Percentiles rank a stretch among this genome's conserved stretches.
Evolutionary conservation across 768 basidiomycete species (phyloP).

Genomic region (Crassisporium funariophilum): DNA sequence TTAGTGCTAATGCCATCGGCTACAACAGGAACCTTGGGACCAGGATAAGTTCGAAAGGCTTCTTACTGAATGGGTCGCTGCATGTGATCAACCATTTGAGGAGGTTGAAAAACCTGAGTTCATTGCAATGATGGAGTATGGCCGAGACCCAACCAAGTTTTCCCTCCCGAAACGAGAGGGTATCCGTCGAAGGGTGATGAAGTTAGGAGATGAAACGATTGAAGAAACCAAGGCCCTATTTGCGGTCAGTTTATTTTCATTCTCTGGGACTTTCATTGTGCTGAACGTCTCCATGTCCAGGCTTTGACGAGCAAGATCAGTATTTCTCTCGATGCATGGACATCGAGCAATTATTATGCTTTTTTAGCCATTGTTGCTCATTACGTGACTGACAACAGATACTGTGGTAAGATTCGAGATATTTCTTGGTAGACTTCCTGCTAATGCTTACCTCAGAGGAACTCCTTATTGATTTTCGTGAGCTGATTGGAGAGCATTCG

Average conservation of each 20-base stretch:
- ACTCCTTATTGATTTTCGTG: slow-evolving; percentile 36
- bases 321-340: slow-evolving; percentile 32
- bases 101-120: slow-evolving; percentile 23
- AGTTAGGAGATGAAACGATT: slow-evolving; percentile 17
- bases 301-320: slow-evolving; percentile 15
- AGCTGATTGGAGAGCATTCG: slow-evolving; percentile 35
- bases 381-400: slow-evolving; percentile 26
- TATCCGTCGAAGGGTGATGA: background rate
- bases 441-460: slow-evolving; percentile 27
- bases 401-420: slow-evolving; percentile 17
- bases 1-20: background rate
- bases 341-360: slow-evolving; percentile 30
- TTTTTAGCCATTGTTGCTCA: slow-evolving; percentile 32
- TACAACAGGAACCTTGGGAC: slow-evolving; percentile 33
- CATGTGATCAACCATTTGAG: slow-evolving; percentile 22
- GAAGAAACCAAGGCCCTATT: slow-evolving; percentile 17
- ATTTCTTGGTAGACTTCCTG: background rate
- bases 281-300: slow-evolving; percentile 1
- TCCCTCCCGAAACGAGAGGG: background rate
- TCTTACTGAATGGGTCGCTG: background rate
- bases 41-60: slow-evolving; percentile 20
- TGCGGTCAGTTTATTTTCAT: slow-evolving; percentile 7
- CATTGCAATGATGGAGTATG: slow-evolving; percentile 15
- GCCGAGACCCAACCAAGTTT: slow-evolving; percentile 9
- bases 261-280: slow-evolving; percentile 1